Evolutionary conservation across 345 rosid species (phyloP).

Genomic region (Syzygium oleosum): DNA sequence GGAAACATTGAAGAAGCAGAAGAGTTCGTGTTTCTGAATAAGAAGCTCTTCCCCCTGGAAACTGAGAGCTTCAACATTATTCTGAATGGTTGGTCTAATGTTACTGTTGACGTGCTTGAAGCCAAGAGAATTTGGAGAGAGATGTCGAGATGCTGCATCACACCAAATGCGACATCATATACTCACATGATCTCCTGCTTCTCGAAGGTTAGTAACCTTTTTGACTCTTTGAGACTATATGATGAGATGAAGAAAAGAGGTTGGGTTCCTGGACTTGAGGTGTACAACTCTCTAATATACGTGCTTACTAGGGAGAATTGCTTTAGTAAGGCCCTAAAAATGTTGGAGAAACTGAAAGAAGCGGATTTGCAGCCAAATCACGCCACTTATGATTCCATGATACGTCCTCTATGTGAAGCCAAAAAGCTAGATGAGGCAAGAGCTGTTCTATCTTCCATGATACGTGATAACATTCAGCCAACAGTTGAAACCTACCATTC

Average conservation of each 20-base stretch:
- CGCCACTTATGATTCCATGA: constrained; percentile 62
- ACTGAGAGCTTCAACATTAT: constrained; percentile 60
- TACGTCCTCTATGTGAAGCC: constrained; percentile 54
- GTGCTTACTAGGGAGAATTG: constrained; percentile 67
- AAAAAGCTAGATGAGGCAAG: constrained; percentile 52
- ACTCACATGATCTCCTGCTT: constrained; percentile 72
- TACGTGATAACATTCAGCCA: constrained; percentile 36
- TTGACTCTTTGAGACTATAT: constrained; percentile 68
- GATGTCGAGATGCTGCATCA: constrained; percentile 61
- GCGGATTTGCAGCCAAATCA: constrained; percentile 51
- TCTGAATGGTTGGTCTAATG: constrained; percentile 76
- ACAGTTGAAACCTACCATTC: constrained; percentile 75
- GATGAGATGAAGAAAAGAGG: constrained; percentile 91
- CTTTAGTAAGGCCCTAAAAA: constrained; percentile 53
- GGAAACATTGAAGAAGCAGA: constrained; percentile 94
- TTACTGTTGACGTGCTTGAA: constrained; percentile 53
- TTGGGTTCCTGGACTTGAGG: constrained; percentile 46
- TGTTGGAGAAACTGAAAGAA: constrained; percentile 53
- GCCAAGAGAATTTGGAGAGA: constrained; percentile 90
- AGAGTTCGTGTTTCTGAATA: constrained; percentile 75
- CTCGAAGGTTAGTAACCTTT: constrained; percentile 76
- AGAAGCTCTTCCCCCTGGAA: constrained; percentile 64
- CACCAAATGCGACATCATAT: constrained; percentile 60
- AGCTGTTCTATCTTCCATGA: constrained; percentile 49
- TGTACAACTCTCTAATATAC: constrained; percentile 65